These are phyloP conservation scores for Didymella segeticola DNA, from an alignment of 2,329 filamentous ascomycete genomes.

Conservation along the genomic window DNA sequence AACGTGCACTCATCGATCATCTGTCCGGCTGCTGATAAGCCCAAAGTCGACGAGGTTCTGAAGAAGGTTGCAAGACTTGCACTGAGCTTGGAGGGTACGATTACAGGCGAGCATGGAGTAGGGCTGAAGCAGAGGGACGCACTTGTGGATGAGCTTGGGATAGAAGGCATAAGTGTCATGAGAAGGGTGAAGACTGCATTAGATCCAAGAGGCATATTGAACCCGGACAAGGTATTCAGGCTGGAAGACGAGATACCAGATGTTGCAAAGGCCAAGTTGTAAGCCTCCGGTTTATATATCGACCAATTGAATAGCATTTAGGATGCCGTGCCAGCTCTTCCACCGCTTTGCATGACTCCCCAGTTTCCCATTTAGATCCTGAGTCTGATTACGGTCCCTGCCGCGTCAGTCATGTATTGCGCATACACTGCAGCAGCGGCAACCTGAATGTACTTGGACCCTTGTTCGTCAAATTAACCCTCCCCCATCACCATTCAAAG, in stretches of 20 bases:
- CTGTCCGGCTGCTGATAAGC: constrained; percentile 33
- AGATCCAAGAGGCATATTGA: constrained; percentile 72
- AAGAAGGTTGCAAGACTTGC: constrained; percentile 76
- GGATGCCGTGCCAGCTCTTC: too few species aligned
- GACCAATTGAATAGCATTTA: too few species aligned
- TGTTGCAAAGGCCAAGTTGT: background rate
- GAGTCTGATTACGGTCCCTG: too few species aligned
- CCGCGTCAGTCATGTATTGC: too few species aligned
- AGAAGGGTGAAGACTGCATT: constrained; percentile 79
- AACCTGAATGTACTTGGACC: too few species aligned
- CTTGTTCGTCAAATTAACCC: too few species aligned
- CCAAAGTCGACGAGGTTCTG: constrained; percentile 36
- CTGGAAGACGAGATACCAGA: constrained; percentile 40
- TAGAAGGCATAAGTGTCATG: constrained; percentile 77
- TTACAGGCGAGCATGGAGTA: constrained; percentile 84
- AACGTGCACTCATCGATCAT: constrained; percentile 48
- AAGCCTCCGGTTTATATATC: too few species aligned
- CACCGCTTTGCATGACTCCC: too few species aligned
- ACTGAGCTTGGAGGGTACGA: constrained; percentile 81
- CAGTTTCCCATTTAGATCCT: too few species aligned
- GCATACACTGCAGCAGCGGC: too few species aligned
- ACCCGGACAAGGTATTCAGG: constrained; percentile 68
- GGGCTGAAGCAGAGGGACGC: constrained; percentile 84
- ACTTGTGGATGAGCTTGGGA: constrained; percentile 76
- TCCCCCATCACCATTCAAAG: too few species aligned